Evolutionary conservation across 2,329 filamentous ascomycete genomes (phyloP).

Genomic region (Graphilbum fragrans): DNA sequence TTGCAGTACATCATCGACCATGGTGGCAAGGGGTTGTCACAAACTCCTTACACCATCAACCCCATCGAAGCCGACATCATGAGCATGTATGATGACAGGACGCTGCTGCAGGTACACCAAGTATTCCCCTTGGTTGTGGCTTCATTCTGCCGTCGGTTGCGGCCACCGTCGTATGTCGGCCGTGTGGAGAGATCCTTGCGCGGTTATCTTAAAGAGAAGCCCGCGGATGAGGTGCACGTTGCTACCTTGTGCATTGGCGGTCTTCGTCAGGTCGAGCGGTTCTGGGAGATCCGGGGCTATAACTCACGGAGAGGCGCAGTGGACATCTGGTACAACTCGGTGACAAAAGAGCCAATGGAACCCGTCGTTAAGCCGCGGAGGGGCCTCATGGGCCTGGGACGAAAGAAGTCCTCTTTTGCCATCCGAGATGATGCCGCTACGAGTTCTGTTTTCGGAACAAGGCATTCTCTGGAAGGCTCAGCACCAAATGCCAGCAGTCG

Average conservation of each 20-base stretch:
- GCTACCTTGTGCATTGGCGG: slow-evolving; percentile 49
- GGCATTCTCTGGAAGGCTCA: background rate
- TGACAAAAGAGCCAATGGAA: slow-evolving; percentile 33
- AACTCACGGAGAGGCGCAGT: slow-evolving; percentile 46
- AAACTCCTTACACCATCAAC: slow-evolving; percentile 45
- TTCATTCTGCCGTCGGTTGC: slow-evolving; percentile 49
- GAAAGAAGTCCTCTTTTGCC: slow-evolving; percentile 41
- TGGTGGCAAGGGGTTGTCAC: slow-evolving; percentile 35
- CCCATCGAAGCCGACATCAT: slow-evolving; percentile 51
- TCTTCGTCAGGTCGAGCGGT: slow-evolving; percentile 47
- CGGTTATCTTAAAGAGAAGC: slow-evolving; percentile 51
- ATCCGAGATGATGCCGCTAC: slow-evolving; percentile 18
- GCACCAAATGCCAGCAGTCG: background rate
- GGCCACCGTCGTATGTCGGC: slow-evolving; percentile 53
- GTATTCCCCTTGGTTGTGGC: slow-evolving; percentile 53
- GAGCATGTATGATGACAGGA: slow-evolving; percentile 52
- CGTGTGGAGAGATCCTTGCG: slow-evolving; percentile 49
- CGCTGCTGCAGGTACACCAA: slow-evolving; percentile 50
- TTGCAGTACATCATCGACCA: slow-evolving; percentile 42
- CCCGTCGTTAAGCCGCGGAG: slow-evolving; percentile 35
- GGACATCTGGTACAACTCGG: slow-evolving; percentile 44
- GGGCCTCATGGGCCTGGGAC: slow-evolving; percentile 38
- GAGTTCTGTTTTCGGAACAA: background rate
- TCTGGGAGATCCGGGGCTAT: slow-evolving; percentile 58
- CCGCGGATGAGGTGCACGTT: slow-evolving; percentile 49